Percentiles rank a stretch among this genome's conserved stretches.
Evolutionary conservation across 1,139 yeast species (phyloP).

Genomic region (Geotrichum bryndzae): DNA sequence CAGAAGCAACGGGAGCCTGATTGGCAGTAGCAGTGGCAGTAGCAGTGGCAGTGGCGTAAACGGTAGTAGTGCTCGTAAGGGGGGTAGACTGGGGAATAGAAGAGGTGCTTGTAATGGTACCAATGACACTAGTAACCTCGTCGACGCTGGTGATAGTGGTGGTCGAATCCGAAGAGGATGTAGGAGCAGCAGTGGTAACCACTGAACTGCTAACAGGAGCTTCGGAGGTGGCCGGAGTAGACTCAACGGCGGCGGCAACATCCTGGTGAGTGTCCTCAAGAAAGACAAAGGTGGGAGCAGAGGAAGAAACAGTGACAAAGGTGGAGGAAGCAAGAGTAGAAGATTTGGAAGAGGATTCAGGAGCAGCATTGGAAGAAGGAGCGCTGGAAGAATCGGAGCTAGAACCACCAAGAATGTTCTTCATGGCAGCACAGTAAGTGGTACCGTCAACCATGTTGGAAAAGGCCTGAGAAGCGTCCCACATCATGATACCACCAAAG

Average conservation of each 20-base stretch:
- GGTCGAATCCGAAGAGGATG: slow-evolving; percentile 1
- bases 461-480: slow-evolving; percentile 88
- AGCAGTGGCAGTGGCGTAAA: not conserved
- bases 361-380: slow-evolving; percentile 1
- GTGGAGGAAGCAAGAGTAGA: not conserved
- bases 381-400: slow-evolving; percentile 13
- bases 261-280: not conserved
- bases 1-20: not conserved
- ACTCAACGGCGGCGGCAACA: not conserved
- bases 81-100: not conserved
- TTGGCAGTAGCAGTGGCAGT: not conserved
- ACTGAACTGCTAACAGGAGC: not conserved
- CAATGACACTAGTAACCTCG: slow-evolving; percentile 1
- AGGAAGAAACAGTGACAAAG: not conserved
- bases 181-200: slow-evolving; percentile 2
- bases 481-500: slow-evolving; percentile 81
- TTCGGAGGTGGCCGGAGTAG: not conserved
- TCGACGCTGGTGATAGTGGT: not conserved
- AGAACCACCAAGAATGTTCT: slow-evolving; percentile 33
- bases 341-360: not conserved
- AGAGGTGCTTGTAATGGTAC: slow-evolving; percentile 1
- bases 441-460: slow-evolving; percentile 45
- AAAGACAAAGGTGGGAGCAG: slow-evolving; percentile 5
- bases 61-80: not conserved
- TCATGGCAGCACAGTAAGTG: slow-evolving; percentile 43